phyloP scores from a whole-genome alignment of 1,139 yeast species.

The Candida glucosophila region DNA sequence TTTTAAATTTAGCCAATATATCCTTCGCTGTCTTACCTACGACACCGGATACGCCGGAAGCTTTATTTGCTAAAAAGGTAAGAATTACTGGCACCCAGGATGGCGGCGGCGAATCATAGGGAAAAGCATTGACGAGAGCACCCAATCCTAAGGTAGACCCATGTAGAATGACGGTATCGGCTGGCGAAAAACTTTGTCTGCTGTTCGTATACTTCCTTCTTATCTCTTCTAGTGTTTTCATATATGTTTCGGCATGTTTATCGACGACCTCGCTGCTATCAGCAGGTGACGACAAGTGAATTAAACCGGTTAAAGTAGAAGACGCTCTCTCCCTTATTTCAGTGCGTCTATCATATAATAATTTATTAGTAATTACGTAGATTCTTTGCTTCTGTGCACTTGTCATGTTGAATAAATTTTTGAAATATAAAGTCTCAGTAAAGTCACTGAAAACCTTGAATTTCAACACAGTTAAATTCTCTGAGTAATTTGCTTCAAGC shows the following conservation, averaged over 20 bases:
- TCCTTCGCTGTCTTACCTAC: conserved; percentile 84
- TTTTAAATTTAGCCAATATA: conserved; percentile 75
- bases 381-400: conserved; percentile 41
- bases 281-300: conserved; percentile 63
- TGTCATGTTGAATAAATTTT: conserved; percentile 54
- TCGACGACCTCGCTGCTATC: conserved; percentile 36
- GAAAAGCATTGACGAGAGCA: conserved; percentile 81
- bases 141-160: conserved; percentile 90
- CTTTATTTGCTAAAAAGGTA: conserved; percentile 59
- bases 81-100: conserved; percentile 76
- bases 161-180: conserved; percentile 50
- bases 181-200: too few species aligned
- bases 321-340: conserved; percentile 78
- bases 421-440: conserved; percentile 67
- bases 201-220: conserved; percentile 21
- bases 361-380: conserved; percentile 42
- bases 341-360: conserved; percentile 56
- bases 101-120: conserved; percentile 90
- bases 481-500: conserved; percentile 36
- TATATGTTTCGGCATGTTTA: conserved; percentile 15
- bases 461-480: conserved; percentile 56
- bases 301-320: conserved; percentile 67
- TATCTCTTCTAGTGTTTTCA: conserved; percentile 21
- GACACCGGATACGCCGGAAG: conserved; percentile 64
- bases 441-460: conserved; percentile 59